A percentile compares a stretch with the other conserved stretches of the same genome.
These are phyloP conservation scores for Cladobotryum protrusum DNA, from an alignment of 2,329 filamentous ascomycete species.

Conservation along the genomic window DNA sequence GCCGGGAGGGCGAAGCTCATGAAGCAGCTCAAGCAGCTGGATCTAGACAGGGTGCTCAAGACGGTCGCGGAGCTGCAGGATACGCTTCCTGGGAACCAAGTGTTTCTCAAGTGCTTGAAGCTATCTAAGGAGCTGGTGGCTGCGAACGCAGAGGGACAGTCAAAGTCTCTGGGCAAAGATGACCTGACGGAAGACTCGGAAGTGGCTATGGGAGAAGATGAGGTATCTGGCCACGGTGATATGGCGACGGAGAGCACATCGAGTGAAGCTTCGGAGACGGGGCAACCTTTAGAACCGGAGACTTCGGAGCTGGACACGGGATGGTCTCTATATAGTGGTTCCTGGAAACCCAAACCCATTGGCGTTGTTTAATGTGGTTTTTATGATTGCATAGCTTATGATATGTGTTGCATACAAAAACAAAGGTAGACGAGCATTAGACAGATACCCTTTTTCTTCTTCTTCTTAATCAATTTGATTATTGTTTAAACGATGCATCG, in stretches of 20 bases:
- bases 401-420: no score
- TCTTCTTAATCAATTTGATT: background rate
- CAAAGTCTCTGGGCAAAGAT: background rate
- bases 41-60: constrained; percentile 30
- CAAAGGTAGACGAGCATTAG: background rate
- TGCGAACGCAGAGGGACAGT: constrained; percentile 4
- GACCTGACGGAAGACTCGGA: constrained; percentile 8
- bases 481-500: no score
- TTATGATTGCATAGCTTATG: background rate
- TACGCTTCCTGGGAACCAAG: constrained; percentile 35
- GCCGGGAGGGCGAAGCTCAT: constrained; percentile 19
- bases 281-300: background rate
- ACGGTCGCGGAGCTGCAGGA: constrained; percentile 34
- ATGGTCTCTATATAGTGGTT: constrained; percentile 46
- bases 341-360: constrained; percentile 54
- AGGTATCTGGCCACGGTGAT: background rate
- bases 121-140: constrained; percentile 35
- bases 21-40: constrained; percentile 30
- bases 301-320: constrained; percentile 19
- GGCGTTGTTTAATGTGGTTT: constrained; percentile 39
- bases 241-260: no score
- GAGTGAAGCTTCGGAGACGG: background rate
- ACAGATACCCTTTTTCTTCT: background rate
- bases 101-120: constrained; percentile 39
- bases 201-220: background rate